Conservation (phyloP, 192 early-diverging fungal species). For the Helicostylum pulchrum region DNA sequence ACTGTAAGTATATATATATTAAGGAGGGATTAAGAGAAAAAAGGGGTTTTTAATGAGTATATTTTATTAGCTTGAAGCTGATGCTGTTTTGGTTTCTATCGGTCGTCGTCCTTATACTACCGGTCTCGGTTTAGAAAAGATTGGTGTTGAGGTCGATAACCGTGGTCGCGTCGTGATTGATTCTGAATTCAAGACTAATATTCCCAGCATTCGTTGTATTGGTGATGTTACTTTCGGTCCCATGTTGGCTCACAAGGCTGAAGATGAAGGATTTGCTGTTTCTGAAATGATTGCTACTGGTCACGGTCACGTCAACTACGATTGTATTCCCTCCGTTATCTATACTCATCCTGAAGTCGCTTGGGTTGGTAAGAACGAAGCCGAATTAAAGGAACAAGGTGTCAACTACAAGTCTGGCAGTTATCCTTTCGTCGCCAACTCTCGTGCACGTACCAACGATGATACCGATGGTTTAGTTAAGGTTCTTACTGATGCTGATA, state of each 20-base stretch:
- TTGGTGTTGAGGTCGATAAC: constrained; percentile 85
- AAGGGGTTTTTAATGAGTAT: not conserved
- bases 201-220: constrained; percentile 88
- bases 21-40: not conserved
- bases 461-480: constrained; percentile 94
- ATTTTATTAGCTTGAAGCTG: constrained; percentile 67
- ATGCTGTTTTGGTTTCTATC: constrained; percentile 90
- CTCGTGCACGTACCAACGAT: constrained; percentile 94
- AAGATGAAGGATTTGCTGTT: constrained; percentile 97
- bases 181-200: constrained; percentile 81
- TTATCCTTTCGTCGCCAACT: constrained; percentile 97
- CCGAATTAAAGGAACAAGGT: constrained; percentile 83
- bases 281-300: constrained; percentile 90
- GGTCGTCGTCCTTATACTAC: constrained; percentile 94
- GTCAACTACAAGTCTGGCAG: constrained; percentile 86
- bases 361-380: constrained; percentile 97
- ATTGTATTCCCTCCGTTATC: constrained; percentile 95
- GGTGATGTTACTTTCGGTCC: constrained; percentile 96
- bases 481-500: constrained; percentile 93
- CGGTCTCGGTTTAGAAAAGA: constrained; percentile 87
- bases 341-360: constrained; percentile 99
- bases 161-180: constrained; percentile 86
- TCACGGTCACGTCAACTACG: constrained; percentile 98
- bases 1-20: constrained; percentile 52
- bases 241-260: constrained; percentile 99